phyloP scores from a whole-genome alignment of 2,329 filamentous ascomycete species.

The Hawksworthiomyces lignivorus region DNA sequence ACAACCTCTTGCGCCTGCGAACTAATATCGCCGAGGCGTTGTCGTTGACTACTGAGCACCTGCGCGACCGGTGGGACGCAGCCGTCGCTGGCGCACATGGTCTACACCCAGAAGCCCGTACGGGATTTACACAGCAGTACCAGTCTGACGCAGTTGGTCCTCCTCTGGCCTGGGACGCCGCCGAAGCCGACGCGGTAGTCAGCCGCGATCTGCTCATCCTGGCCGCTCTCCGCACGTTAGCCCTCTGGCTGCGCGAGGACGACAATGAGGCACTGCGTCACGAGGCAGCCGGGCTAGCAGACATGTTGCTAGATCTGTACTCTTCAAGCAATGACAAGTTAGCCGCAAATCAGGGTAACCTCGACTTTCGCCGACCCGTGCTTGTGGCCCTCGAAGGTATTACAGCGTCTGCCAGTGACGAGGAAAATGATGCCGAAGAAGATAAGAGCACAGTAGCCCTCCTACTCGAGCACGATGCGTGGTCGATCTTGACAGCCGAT shows the following conservation, averaged over 20 bases:
- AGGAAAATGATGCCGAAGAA: conserved; percentile 29
- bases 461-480: conserved; percentile 42
- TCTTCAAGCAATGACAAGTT: conserved; percentile 2
- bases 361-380: conserved; percentile 50
- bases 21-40: conserved; percentile 56
- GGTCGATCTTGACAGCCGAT: conserved; percentile 44
- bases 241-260: conserved; percentile 63
- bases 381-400: conserved; percentile 54
- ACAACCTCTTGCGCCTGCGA: conserved; percentile 54
- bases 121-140: conserved; percentile 32
- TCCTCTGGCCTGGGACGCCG: conserved; percentile 52
- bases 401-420: conserved; percentile 25
- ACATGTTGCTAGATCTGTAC: conserved; percentile 59
- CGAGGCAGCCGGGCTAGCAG: conserved; percentile 51
- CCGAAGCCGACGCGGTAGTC: conserved; percentile 35
- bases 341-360: conserved; percentile 13
- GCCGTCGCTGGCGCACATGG: conserved; percentile 55
- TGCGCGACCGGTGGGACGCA: conserved; percentile 64
- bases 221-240: conserved; percentile 48
- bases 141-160: conserved; percentile 24
- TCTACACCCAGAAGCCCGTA: conserved; percentile 49
- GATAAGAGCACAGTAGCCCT: conserved; percentile 40
- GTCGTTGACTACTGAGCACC: conserved; percentile 54
- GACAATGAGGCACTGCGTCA: conserved; percentile 51
- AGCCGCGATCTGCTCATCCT: conserved; percentile 52